Base-by-base conservation (phyloP, 352 stramenopile genomes). In the Phytopythium aichiense region DNA sequence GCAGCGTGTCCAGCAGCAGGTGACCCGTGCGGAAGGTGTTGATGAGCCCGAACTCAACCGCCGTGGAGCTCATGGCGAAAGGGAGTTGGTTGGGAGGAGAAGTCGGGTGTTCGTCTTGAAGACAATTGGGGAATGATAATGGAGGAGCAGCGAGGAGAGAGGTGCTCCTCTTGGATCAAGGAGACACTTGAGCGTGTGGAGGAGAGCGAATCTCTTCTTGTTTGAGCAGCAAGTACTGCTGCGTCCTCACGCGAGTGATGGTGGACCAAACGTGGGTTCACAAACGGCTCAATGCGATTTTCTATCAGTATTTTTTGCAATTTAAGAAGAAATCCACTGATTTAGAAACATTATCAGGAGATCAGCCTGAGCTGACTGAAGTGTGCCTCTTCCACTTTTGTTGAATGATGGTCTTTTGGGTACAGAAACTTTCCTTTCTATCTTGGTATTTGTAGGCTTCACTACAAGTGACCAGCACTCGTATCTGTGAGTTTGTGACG, bases 31-130 rank as follows among this genome's bases (percentile, higher is more conserved):
- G 64, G 42, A 85, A 28, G 43, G 42, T 60, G 51, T 66, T 61
- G 60, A 84, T 71, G 48, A 79, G 57, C 30, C 68, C 67, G 57
- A 84, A 71, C 66, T 84, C 72, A n/a, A 79, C 70, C 1, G 76
- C 76, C 35, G 69, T 73, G 40, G 69, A 81, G 55, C 69, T 76
- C 56, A 63, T 63, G 45, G 45, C 22, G 12, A 30, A 7, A 43
- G 37, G 37, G 37, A 43, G 37, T 2, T 43, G 9, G 37, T 9
- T 18, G n/a, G 4, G 5, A 37, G 31, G 5, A 13, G 33, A 12
- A 38, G 5, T 38, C 11, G 38, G 38, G 38, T 45, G 38, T 16
- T 20, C 38, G 12, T 1, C 38, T 8, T 16, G 38, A 45, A 7
- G 38, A 45, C 38, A 45, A 45, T 45, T 45, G 13, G 38, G 5